A percentile compares a stretch with the other conserved stretches of the same genome.
Conservation (phyloP, 495 filamentous ascomycete genomes). For the Xylona heveae region DNA sequence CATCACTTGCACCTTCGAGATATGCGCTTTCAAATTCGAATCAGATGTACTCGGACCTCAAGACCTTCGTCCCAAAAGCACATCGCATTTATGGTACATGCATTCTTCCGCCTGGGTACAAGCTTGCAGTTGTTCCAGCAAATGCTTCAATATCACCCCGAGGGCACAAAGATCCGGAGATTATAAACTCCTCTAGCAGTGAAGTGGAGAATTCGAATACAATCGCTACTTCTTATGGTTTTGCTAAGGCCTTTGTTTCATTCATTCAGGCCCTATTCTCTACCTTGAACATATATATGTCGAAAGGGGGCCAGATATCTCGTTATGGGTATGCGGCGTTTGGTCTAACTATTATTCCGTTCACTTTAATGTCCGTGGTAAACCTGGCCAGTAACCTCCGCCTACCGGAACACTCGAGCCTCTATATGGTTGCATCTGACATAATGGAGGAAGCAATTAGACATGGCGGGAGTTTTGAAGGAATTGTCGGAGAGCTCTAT, state of each 20-base stretch:
- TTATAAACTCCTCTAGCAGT: conserved; percentile 10
- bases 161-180: conserved; percentile 6
- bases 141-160: conserved; percentile 7
- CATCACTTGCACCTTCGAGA: conserved; percentile 8
- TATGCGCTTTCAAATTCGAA: conserved; percentile 1
- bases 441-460: conserved; percentile 22
- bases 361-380: conserved; percentile 45
- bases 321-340: conserved; percentile 23
- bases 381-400: conserved; percentile 29
- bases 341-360: conserved; percentile 25
- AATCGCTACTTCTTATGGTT: conserved; percentile 11
- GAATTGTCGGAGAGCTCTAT: conserved; percentile 12
- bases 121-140: conserved; percentile 8
- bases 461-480: conserved; percentile 15
- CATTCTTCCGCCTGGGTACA: conserved; percentile 11
- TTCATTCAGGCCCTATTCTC: conserved; percentile 21
- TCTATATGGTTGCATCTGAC: conserved; percentile 20
- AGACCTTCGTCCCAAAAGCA: neutral
- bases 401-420: conserved; percentile 17
- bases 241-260: conserved; percentile 15
- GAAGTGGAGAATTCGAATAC: conserved; percentile 12
- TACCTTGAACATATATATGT: conserved; percentile 15
- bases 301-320: conserved; percentile 18
- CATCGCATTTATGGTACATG: conserved; percentile 7
- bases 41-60: conserved; percentile 2